Evolutionary conservation across 495 filamentous ascomycete genomes (phyloP).

Genomic region (Echria macrotheca): DNA sequence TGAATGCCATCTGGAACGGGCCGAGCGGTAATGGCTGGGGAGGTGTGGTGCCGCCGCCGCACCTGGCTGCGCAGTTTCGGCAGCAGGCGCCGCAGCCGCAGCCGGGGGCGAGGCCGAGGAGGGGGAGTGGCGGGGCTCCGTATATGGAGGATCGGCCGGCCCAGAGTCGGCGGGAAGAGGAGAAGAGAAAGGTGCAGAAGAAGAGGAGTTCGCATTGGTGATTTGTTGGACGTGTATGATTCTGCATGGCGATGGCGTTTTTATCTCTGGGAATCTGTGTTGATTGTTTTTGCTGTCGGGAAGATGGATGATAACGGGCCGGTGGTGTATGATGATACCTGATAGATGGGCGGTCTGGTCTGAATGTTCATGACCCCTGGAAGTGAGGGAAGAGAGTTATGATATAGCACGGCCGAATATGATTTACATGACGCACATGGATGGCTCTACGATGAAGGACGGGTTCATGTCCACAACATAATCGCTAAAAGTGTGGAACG

Average conservation of each 20-base stretch:
- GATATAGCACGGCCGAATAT: too few relatives aligned
- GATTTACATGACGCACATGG: too few relatives aligned
- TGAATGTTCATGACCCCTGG: too few relatives aligned
- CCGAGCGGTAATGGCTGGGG: constrained; percentile 8
- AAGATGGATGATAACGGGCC: too few relatives aligned
- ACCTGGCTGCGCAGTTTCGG: constrained; percentile 10
- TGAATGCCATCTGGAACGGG: constrained; percentile 28
- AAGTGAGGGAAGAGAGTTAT: too few relatives aligned
- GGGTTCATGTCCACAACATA: too few relatives aligned
- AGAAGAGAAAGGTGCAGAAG: constrained; percentile 35
- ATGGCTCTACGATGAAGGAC: too few relatives aligned
- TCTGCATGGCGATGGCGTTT: background rate
- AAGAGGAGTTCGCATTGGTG: constrained; percentile 42
- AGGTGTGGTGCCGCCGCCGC: constrained; percentile 14
- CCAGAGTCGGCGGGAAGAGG: constrained; percentile 24
- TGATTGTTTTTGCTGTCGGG: background rate
- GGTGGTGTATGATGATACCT: too few relatives aligned
- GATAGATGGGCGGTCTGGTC: too few relatives aligned
- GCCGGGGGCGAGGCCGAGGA: constrained; percentile 15
- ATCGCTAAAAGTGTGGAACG: too few relatives aligned
- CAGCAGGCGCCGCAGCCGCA: constrained; percentile 10
- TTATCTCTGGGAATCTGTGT: background rate
- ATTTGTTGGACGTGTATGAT: background rate
- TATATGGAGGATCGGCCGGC: too few relatives aligned
- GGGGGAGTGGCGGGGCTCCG: constrained; percentile 16